phyloP scores from a whole-genome alignment of 495 filamentous ascomycete species.

The Penicillium canescens region DNA sequence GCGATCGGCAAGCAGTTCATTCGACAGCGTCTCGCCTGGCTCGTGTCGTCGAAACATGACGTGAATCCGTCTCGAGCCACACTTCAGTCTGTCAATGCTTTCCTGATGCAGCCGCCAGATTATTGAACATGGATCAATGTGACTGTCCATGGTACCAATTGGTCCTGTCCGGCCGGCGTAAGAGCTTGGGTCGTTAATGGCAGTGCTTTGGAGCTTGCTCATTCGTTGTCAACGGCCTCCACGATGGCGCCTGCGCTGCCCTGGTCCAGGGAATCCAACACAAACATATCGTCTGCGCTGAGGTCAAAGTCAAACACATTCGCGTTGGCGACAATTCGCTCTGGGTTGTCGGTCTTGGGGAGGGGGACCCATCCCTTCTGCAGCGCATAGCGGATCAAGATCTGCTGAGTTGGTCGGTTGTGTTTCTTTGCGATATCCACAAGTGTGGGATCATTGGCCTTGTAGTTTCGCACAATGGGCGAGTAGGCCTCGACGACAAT shows the following conservation, averaged over 20 bases:
- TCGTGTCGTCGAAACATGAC: constrained; percentile 70
- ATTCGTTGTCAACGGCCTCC: constrained; percentile 51
- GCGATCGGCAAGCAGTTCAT: constrained; percentile 73
- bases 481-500: constrained; percentile 68
- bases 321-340: constrained; percentile 64
- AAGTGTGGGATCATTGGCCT: constrained; percentile 56
- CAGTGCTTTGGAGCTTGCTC: constrained; percentile 1
- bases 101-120: constrained; percentile 64
- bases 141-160: neutral
- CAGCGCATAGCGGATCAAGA: constrained; percentile 55
- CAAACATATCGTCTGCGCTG: constrained; percentile 59
- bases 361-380: constrained; percentile 74
- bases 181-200: neutral
- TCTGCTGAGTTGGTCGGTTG: constrained; percentile 49
- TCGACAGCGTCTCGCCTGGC: constrained; percentile 71
- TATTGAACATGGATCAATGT: constrained; percentile 22
- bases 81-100: constrained; percentile 84
- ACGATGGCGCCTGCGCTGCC: constrained; percentile 52
- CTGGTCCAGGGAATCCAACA: constrained; percentile 68
- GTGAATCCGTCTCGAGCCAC: constrained; percentile 80
- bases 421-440: constrained; percentile 54
- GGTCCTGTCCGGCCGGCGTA: neutral
- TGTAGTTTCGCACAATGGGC: constrained; percentile 63
- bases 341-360: constrained; percentile 68
- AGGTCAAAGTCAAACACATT: constrained; percentile 68